These are phyloP conservation scores for Cadophora gregata DNA, from an alignment of 2,329 filamentous ascomycete genomes.

Conservation along the genomic window DNA sequence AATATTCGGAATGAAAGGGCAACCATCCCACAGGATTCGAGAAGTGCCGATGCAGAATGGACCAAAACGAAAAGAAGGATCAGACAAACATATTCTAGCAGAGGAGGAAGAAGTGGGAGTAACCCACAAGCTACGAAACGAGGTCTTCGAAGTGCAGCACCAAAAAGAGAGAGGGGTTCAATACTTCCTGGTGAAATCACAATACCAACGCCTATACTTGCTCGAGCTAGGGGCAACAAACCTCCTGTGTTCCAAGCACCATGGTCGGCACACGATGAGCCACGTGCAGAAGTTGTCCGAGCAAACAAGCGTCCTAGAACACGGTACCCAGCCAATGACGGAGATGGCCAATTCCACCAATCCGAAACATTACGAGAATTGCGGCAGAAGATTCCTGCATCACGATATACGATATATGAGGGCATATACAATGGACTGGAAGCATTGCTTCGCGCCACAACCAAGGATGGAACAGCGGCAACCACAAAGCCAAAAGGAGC, in stretches of 20 bases:
- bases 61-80: constrained; percentile 36
- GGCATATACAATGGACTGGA: constrained; percentile 54
- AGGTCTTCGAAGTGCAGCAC: constrained; percentile 7
- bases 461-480: constrained; percentile 15
- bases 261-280: background rate
- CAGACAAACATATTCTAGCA: constrained; percentile 41
- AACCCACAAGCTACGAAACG: background rate
- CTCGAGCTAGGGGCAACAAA: constrained; percentile 36
- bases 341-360: constrained; percentile 29
- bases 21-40: background rate
- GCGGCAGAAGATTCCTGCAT: constrained; percentile 41
- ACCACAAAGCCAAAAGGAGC: constrained; percentile 38
- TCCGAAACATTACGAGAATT: constrained; percentile 46
- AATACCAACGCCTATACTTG: constrained; percentile 44
- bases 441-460: constrained; percentile 52
- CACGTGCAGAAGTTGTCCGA: background rate
- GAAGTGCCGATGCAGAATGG: constrained; percentile 37
- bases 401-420: constrained; percentile 49
- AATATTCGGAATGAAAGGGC: background rate
- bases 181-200: constrained; percentile 40
- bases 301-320: constrained; percentile 23
- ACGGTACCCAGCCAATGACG: constrained; percentile 20
- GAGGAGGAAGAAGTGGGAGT: constrained; percentile 21
- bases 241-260: background rate
- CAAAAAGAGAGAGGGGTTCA: constrained; percentile 23